Evolutionary conservation across 2,329 filamentous ascomycete species (phyloP), one percentile per base, ranked within the genome.

Genomic region (Stromatinia cepivora): DNA sequence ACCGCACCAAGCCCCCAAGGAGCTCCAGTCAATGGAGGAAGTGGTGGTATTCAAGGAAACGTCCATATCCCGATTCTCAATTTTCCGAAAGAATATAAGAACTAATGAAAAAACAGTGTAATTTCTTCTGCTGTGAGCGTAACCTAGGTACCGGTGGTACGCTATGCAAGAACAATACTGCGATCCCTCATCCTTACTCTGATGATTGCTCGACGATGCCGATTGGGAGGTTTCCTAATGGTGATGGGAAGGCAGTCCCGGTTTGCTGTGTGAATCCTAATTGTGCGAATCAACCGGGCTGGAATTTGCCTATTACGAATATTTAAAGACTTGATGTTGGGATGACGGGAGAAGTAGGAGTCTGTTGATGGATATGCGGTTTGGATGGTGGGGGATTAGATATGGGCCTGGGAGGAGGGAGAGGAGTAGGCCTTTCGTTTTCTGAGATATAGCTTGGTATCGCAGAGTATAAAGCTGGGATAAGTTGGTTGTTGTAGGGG

Each of bases 111-210:
- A 15, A 3, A 4, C 20, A 62, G 58, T 62, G 58, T 28, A 62
- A 62, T 22, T 46, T 46, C 28, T 62, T 62, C 42, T 62, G 58
- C 42, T 62, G 42, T 20, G 58, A 62, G 8, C 45, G 28, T 22
- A 62, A 62, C 9, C 42, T 45, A 3, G 58, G 42, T 22, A 62
- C 58, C 5, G 58, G 58, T 7, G 58, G 42, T 4, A 48, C 58
- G 1, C 58, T 62, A 22, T 62, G 59, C 31, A 62, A 28, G 13
- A 62, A 50, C 22, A 62, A 48, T 9, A 62, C 42, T 1, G 42
- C 25, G 6, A 46, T 31, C 9, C 42, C 58, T 3, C 17, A 62
- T 48, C 28, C 58, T 9, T 62, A n/a, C 11, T 42, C 42, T 0
- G 42, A 22, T 8, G 42, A 62, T 62, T 62, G 58, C 36, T 46